Base-by-base conservation (phyloP, 768 basidiomycete genomes). In the Amanita polypyramis region DNA sequence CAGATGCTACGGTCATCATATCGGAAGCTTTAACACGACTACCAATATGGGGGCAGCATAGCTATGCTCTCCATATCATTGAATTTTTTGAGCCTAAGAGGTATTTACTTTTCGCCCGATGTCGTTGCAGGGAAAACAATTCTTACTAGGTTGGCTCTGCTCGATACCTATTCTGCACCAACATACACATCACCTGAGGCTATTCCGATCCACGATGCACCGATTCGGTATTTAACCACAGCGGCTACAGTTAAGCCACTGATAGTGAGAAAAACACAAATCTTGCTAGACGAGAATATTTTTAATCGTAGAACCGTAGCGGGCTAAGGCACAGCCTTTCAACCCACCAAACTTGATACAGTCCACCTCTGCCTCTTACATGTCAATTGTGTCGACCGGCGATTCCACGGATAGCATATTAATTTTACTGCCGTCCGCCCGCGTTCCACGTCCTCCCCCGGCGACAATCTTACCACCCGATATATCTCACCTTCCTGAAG, bases 331-430 rank as follows among this genome's bases (percentile, higher is more conserved):
- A 0, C 54, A 69, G 43, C 59, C 58, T 1, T 79, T 79, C 45
- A 56, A 67, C 2, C 73, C 79, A 2, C 80, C 80, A 12, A 82
- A 82, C 52, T 65, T 82, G 29, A 56, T 80, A 38, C 74, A 72
- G 51, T 70, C 72, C 4, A 71, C 75, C 1, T 71, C 77, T 0
- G 77, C 80, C 4, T 68, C 79, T 1, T 66, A 82, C 50, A 57
- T 82, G 47, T 64, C 72, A 11, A 57, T 70, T 11, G 25, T 21
- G 36, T 57, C 68, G 7, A 56, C 52, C 46, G 50, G 60, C 36
- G 40, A 45, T 37, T 29, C 47, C 12, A 46, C 52, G 6, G 30
- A 57, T 2, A 63, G 61, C 2, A 64, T 64, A 11, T 57, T 74
- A 10, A 49, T 80, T 19, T 69, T 80, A 25, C 59, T 79, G 4